These are phyloP conservation scores for Calonectria henricotiae DNA, from an alignment of 2,329 filamentous ascomycete genomes.

Conservation along the genomic window DNA sequence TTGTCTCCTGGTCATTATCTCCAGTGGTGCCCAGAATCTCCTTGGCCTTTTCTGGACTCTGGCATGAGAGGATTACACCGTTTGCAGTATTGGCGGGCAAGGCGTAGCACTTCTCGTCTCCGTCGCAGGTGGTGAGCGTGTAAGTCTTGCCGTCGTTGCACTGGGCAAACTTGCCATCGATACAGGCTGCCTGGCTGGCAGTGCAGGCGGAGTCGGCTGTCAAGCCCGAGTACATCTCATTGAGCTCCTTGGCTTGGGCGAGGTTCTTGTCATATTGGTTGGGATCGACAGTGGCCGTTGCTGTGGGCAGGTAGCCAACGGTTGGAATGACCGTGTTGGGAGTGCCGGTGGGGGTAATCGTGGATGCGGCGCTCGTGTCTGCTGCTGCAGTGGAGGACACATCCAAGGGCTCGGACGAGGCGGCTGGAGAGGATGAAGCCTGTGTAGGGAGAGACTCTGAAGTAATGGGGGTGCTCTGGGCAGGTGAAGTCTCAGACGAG, in stretches of 20 bases:
- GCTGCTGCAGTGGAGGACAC: constrained; percentile 41
- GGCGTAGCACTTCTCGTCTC: constrained; percentile 66
- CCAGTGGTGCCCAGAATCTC: constrained; percentile 60
- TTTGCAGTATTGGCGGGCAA: constrained; percentile 67
- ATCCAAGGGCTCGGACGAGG: constrained; percentile 33
- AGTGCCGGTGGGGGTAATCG: constrained; percentile 45
- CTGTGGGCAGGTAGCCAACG: constrained; percentile 55
- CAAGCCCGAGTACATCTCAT: constrained; percentile 64
- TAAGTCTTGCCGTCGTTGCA: constrained; percentile 65
- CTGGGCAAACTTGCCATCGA: constrained; percentile 65
- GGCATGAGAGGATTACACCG: constrained; percentile 69
- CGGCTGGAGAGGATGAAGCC: constrained; percentile 35
- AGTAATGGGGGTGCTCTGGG: constrained; percentile 3
- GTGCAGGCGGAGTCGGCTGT: constrained; percentile 66
- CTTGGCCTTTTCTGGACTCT: constrained; percentile 60
- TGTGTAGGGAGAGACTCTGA: constrained; percentile 27
- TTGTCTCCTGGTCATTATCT: constrained; percentile 26
- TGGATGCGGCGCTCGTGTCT: constrained; percentile 28
- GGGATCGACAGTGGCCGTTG: constrained; percentile 62
- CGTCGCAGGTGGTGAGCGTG: constrained; percentile 57
- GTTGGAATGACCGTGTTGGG: constrained; percentile 63
- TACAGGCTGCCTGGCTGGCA: constrained; percentile 67
- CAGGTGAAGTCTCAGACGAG: constrained; percentile 35
- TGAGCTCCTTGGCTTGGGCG: constrained; percentile 63
- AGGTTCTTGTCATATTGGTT: constrained; percentile 65